A percentile compares a stretch with the other conserved stretches of the same genome.
These are phyloP conservation scores for Cymbopogon citratus DNA, from an alignment of 176 grass and related monocot genomes.

Conservation along the genomic window DNA sequence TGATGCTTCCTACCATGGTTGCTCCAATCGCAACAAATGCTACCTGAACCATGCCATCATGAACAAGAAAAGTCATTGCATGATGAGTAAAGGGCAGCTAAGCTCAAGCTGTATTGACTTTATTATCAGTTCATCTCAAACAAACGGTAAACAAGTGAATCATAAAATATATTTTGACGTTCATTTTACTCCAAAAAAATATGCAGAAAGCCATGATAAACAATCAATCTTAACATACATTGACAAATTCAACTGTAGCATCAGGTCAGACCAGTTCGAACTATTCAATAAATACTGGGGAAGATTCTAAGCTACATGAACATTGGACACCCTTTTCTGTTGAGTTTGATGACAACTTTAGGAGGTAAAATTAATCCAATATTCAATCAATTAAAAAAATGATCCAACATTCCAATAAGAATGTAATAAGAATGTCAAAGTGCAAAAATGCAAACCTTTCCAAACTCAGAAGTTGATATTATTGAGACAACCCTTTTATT, in stretches of 20 bases:
- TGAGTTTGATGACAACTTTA: not conserved
- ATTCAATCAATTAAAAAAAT: not conserved
- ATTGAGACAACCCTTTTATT: constrained; percentile 87
- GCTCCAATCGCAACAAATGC: constrained; percentile 96
- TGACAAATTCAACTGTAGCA: not conserved
- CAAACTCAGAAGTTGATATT: constrained; percentile 81
- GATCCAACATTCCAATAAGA: not conserved
- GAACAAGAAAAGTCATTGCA: constrained; percentile 13
- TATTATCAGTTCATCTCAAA: not conserved
- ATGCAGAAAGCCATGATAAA: not conserved
- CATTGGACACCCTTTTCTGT: not conserved
- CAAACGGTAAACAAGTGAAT: not conserved
- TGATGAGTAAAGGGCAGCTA: not conserved
- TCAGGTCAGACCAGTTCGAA: not conserved
- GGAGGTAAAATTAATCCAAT: not conserved
- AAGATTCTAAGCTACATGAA: not conserved
- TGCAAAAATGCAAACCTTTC: constrained; percentile 61
- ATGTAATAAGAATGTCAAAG: not conserved
- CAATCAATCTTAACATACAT: not conserved
- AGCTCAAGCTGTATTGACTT: not conserved
- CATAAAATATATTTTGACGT: not conserved
- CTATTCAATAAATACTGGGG: not conserved
- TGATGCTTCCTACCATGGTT: constrained; percentile 97
- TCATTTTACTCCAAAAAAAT: not conserved
- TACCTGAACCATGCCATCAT: constrained; percentile 49